phyloP scores from a whole-genome alignment of 2,329 filamentous ascomycete genomes.

The Coniochaeta hoffmannii region DNA sequence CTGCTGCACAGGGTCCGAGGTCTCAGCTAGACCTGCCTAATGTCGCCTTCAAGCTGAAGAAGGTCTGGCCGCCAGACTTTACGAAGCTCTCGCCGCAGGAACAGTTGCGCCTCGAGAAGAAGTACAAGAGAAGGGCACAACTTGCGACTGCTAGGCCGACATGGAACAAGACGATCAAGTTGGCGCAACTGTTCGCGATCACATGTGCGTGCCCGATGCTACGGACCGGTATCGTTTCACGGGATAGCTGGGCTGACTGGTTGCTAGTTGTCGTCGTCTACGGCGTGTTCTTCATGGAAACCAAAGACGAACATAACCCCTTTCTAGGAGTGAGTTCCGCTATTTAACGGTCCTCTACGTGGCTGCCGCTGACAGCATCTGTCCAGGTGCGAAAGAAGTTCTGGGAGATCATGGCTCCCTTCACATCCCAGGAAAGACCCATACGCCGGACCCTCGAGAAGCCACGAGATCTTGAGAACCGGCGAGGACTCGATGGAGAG shows the following conservation, averaged over 20 bases:
- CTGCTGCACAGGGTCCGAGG: constrained; percentile 23
- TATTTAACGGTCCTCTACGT: constrained; percentile 1
- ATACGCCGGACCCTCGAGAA: not conserved
- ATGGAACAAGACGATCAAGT: constrained; percentile 58
- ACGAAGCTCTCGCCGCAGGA: constrained; percentile 60
- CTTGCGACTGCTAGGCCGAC: constrained; percentile 53
- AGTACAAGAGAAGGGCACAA: constrained; percentile 63
- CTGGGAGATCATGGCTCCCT: constrained; percentile 20
- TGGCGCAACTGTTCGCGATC: constrained; percentile 55
- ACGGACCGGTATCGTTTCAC: not conserved
- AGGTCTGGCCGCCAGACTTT: constrained; percentile 74
- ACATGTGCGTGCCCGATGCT: constrained; percentile 37
- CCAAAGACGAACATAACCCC: constrained; percentile 36
- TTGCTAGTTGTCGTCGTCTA: constrained; percentile 44
- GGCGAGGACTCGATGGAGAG: not conserved
- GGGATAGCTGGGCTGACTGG: not conserved
- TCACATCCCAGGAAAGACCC: not conserved
- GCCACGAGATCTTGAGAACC: not conserved
- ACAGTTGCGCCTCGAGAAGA: constrained; percentile 71
- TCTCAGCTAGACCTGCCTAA: constrained; percentile 14
- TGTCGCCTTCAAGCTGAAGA: constrained; percentile 53
- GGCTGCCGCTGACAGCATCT: not conserved
- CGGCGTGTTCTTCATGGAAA: constrained; percentile 56
- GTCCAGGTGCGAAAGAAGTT: constrained; percentile 30
- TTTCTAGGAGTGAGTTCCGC: constrained; percentile 39